These are phyloP conservation scores for Phellopilus nigrolimitatus DNA, from an alignment of 1,284 basidiomycete genomes.

Conservation along the genomic window DNA sequence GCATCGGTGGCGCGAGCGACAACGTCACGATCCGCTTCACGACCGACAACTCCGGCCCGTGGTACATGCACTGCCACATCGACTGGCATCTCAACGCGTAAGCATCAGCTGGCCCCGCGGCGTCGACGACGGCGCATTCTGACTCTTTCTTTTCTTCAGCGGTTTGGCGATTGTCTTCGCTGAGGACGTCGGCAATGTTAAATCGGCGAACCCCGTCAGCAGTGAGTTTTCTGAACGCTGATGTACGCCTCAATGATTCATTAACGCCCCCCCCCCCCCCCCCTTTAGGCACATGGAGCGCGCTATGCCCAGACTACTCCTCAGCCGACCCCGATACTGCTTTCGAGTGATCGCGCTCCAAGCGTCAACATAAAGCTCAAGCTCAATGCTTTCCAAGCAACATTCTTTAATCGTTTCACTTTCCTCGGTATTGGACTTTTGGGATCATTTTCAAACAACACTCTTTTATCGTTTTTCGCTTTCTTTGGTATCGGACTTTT, in stretches of 20 bases:
- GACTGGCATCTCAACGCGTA: conserved; percentile 40
- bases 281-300: conserved; percentile 28
- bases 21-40: conserved; percentile 34
- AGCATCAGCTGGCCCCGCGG: conserved; percentile 35
- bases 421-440: no score
- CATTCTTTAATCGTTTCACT: no score
- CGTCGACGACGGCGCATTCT: conserved; percentile 27
- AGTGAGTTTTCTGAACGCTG: conserved; percentile 19
- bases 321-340: neutral
- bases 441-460: no score
- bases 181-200: conserved; percentile 29
- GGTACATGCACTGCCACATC: conserved; percentile 46
- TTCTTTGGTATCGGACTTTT: no score
- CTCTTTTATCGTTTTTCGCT: no score
- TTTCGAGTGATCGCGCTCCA: neutral
- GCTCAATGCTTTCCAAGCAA: no score
- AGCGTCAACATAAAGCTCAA: no score
- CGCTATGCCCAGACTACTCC: conserved; percentile 29
- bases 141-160: conserved; percentile 32
- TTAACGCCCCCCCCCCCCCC: neutral
- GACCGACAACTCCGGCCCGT: conserved; percentile 45
- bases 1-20: conserved; percentile 27
- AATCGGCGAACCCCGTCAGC: conserved; percentile 23
- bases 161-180: conserved; percentile 40
- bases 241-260: neutral